Evolutionary conservation across 2,329 filamentous ascomycete species (phyloP).

Genomic region (Myriosclerotinia scirpicola): DNA sequence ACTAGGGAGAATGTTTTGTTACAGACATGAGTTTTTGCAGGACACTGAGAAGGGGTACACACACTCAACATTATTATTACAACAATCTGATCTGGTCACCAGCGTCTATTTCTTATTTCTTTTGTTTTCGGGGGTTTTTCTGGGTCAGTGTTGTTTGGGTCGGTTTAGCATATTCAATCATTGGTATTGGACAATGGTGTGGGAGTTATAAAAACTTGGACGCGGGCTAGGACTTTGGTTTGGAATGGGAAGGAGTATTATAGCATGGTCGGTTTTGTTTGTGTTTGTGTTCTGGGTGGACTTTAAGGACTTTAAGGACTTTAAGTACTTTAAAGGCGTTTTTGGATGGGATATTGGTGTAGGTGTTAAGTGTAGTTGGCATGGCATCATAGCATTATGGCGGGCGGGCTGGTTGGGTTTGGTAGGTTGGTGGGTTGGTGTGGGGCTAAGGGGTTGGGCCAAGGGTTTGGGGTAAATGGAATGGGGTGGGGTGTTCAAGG

Average conservation of each 20-base stretch:
- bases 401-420: too few relatives aligned
- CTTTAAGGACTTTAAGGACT: too few relatives aligned
- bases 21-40: not conserved
- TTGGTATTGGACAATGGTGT: not conserved
- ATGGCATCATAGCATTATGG: too few relatives aligned
- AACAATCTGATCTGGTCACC: not conserved
- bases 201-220: constrained; percentile 12
- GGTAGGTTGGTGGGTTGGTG: too few relatives aligned
- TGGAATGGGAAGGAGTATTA: not conserved
- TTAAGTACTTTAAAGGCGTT: too few relatives aligned
- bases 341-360: too few relatives aligned
- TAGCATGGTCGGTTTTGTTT: too few relatives aligned
- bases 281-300: too few relatives aligned
- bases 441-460: too few relatives aligned
- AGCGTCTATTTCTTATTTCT: constrained; percentile 2
- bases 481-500: too few relatives aligned
- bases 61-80: not conserved
- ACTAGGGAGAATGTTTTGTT: not conserved
- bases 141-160: not conserved
- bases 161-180: not conserved
- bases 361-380: too few relatives aligned
- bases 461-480: too few relatives aligned
- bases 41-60: not conserved
- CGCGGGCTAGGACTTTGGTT: not conserved
- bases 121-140: not conserved